Base-by-base conservation (phyloP, 2,329 filamentous ascomycete species). In the Colletotrichum sansevieriae region DNA sequence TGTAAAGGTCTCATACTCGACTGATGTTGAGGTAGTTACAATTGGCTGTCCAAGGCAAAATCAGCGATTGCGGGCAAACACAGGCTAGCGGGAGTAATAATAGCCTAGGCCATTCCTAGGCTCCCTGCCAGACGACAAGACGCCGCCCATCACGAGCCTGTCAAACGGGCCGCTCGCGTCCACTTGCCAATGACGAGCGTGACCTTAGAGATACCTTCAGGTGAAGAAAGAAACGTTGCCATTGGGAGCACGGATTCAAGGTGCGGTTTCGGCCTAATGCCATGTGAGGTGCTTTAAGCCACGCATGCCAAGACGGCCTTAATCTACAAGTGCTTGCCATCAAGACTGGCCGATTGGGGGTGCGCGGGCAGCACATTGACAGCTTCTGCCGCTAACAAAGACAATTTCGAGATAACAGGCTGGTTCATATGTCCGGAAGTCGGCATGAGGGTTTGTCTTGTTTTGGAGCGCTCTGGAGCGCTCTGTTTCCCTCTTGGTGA, bases 121-220 rank as follows among this genome's bases (percentile, higher is more conserved):
- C 52, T 29, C 47, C 52, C 35, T 25, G 52, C 39, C 44, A 52
- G 49, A 44, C 60, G 49, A 51, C 15, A 41, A 37, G 47, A 37
- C 33, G 35, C 25, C 54, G 44, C 60, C 44, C 58, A 35, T 13
- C 65, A 68, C 41, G 35, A 59, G 37, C 39, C 41, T 44, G 55
- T 54, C 29, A 18, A 65, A 65, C 62, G 65, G 65, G 61, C 61
- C 65, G 65, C 61, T 47, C 54, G 46, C 47, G 41, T 60, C 61
- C 12, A 37, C 51, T 18, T 22, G 13, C 29, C 54, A 43, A 51
- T 43, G 39, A 12, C 22, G 15, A 33, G 29, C 44, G 52, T 54
- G n/a, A 46, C 57, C 33, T 39, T 60, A 20, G 3, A 8, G n/a
- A 18, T 20, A 44, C n/a, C 52, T 39, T 35, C 29, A 39, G 52